Evolutionary conservation across 1,139 yeast species (phyloP), one percentile per base, ranked within the genome.

Genomic region (Blastobotrys malaysiensis): DNA sequence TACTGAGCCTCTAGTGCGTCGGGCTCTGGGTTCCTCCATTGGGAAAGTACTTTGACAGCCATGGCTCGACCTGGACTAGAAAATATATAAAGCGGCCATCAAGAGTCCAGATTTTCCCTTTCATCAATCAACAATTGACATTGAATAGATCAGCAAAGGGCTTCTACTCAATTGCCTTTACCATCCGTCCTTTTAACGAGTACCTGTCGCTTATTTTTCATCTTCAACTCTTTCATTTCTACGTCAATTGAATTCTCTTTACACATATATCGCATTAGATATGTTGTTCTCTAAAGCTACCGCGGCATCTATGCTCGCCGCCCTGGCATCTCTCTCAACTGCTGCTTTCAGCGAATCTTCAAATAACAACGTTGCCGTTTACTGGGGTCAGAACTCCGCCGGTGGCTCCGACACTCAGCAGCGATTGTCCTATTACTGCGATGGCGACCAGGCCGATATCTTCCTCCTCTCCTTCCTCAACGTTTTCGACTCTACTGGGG

Each of bases 341-440:
- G 49, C 39, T 16, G 65, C 67, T 6, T 64, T 64, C 46, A 56
- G 55, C 7, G 61, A 63, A 14, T 22, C 55, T 6, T 61, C 59
- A 9, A 58, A 80, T 53, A 70, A 78, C 49, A 86, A 87, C 62
- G 82, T 88, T 49, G 96, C 86, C 21, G 78, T 88, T 7, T 89
- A 89, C 71, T 90, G 97, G 97, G 97, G 98, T 49, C 97, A 90
- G 72, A 82, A 83, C 65, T 84, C 95, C 13, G 86, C 82, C 24
- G 89, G 89, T n/a, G 52, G 58, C 57, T 26, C 54, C 51, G 39
- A 85, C 88, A 67, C 81, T 46, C 96, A 90, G 69, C 75, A 81
- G 57, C 69, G 79, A 14, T 76, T 91, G 55, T 75, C 84, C 6
- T 70, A 76, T 55, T 88, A 89, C 73, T 91, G 97, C 75, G 75